Percentiles rank a stretch among this genome's conserved stretches.
phyloP scores from a whole-genome alignment of 805 yeast genomes.

The Ogataea thermomethanolica region DNA sequence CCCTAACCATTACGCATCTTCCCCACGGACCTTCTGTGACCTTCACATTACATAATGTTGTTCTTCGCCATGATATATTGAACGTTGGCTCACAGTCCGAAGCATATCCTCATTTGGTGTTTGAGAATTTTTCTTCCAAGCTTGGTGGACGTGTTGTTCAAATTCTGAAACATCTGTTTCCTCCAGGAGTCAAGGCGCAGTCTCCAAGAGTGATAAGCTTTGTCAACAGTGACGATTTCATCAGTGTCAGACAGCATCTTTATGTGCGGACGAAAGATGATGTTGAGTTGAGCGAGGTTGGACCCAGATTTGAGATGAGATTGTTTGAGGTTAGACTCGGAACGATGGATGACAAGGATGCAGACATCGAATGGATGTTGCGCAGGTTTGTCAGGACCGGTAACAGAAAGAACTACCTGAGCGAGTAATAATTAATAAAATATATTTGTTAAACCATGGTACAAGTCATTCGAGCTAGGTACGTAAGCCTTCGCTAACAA shows the following conservation, averaged over 20 bases:
- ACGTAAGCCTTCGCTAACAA: conserved; percentile 34
- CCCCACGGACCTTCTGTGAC: conserved; percentile 98
- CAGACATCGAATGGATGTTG: conserved; percentile 96
- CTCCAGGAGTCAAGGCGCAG: conserved; percentile 94
- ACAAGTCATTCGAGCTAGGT: conserved; percentile 1
- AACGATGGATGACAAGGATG: conserved; percentile 90
- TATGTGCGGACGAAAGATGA: conserved; percentile 84
- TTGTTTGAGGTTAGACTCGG: conserved; percentile 85
- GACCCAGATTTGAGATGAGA: conserved; percentile 98
- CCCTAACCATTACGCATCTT: conserved; percentile 86
- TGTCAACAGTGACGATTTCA: conserved; percentile 85
- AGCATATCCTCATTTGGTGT: conserved; percentile 89
- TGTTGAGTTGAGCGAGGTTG: conserved; percentile 92
- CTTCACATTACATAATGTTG: conserved; percentile 92
- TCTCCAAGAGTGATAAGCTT: conserved; percentile 90
- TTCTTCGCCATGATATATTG: conserved; percentile 85
- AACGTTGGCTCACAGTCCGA: conserved; percentile 86
- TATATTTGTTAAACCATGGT: conserved; percentile 7
- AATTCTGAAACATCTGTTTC: conserved; percentile 83
- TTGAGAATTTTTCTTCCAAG: conserved; percentile 80
- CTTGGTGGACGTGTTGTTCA: conserved; percentile 81
- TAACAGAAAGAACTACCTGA: conserved; percentile 85
- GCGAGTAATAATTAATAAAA: conserved; percentile 18
- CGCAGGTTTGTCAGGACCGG: conserved; percentile 94
- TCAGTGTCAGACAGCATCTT: conserved; percentile 92